Percentiles rank a stretch among this genome's conserved stretches.
Evolutionary conservation across 257 asterid genomes (phyloP).

Genomic region (Nicotiana sylvestris): DNA sequence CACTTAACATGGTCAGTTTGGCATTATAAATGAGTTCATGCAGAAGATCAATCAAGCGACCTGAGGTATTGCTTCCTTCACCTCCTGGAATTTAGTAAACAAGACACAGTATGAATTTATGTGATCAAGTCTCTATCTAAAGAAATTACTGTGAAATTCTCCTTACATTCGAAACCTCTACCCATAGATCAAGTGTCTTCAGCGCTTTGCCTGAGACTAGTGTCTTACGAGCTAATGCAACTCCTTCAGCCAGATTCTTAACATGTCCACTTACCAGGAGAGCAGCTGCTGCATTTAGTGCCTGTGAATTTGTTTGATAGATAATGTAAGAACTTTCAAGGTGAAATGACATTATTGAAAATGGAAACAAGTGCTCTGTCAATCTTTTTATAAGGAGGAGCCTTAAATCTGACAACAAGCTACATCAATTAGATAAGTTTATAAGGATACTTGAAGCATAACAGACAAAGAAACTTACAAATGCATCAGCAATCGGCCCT

Average conservation of each 20-base stretch:
- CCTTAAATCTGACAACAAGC: background rate
- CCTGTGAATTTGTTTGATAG: conserved; percentile 31
- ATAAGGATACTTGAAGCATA: background rate
- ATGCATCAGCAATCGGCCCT: conserved; percentile 79
- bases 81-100: background rate
- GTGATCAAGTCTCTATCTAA: background rate
- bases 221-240: conserved; percentile 59
- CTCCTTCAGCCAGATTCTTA: conserved; percentile 58
- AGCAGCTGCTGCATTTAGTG: conserved; percentile 88
- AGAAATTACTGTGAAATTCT: background rate
- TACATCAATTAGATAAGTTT: background rate
- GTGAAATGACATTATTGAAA: background rate
- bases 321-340: background rate
- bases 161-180: conserved; percentile 62
- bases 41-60: background rate
- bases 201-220: conserved; percentile 70
- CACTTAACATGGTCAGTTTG: background rate
- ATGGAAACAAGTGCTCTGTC: background rate
- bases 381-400: background rate
- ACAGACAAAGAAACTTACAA: conserved; percentile 38
- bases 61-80: conserved; percentile 5
- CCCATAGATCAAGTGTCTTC: conserved; percentile 69
- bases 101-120: background rate
- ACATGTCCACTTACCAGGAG: conserved; percentile 73
- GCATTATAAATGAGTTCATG: background rate